phyloP scores from a whole-genome alignment of 2,329 filamentous ascomycete species.

The Aphanocladium album region DNA sequence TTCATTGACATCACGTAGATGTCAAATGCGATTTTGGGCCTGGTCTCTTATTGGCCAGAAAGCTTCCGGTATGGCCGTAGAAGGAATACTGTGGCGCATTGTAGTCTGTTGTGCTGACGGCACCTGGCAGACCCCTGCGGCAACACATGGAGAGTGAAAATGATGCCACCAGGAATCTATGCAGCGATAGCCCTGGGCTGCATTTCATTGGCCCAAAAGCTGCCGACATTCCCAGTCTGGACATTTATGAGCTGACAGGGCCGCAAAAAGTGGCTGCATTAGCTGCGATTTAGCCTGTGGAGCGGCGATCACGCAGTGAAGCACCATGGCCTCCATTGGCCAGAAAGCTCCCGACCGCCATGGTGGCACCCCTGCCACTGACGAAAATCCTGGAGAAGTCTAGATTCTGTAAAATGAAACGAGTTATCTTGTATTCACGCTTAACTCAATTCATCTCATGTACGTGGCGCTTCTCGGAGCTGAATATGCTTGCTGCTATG shows the following conservation, averaged over 20 bases:
- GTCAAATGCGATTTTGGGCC: background rate
- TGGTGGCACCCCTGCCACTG: too few species aligned
- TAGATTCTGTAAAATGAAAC: background rate
- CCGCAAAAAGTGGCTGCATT: slow-evolving; percentile 1
- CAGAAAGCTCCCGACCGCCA: background rate
- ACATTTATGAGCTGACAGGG: background rate
- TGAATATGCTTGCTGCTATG: background rate
- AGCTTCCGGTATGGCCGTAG: background rate
- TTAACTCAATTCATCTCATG: background rate
- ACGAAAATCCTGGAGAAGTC: background rate
- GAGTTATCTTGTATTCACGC: background rate
- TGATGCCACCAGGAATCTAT: background rate
- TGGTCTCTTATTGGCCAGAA: background rate
- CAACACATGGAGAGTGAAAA: background rate
- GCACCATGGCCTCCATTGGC: background rate
- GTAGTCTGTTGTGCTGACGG: background rate
- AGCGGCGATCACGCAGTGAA: background rate
- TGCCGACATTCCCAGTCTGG: background rate
- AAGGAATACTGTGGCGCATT: background rate
- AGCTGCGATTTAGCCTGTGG: slow-evolving; percentile 1
- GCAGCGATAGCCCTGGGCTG: background rate
- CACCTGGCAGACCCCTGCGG: background rate
- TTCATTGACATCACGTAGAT: background rate
- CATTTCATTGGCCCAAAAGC: background rate
- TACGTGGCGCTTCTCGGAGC: background rate